These are phyloP conservation scores for Arabidopsis hybrid DNA, from an alignment of 441 rosid genomes.

Conservation along the genomic window DNA sequence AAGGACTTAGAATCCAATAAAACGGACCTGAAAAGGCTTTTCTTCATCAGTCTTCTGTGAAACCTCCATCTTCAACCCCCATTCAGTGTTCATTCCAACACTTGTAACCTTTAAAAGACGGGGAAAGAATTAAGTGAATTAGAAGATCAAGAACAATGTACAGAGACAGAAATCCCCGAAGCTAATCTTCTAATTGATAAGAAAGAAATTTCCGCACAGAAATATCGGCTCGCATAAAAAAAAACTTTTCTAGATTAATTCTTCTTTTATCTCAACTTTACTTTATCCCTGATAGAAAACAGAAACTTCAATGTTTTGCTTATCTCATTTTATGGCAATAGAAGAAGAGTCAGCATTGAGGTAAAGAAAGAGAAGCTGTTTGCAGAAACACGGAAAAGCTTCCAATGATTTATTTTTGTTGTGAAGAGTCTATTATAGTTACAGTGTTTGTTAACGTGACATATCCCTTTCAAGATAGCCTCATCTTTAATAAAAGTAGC, in stretches of 20 bases:
- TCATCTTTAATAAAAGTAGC: neutral
- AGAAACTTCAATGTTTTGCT: neutral
- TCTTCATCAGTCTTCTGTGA: slow-evolving; percentile 84
- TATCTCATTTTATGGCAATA: neutral
- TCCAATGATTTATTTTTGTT: neutral
- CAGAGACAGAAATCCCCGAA: neutral
- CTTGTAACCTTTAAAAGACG: slow-evolving; percentile 71
- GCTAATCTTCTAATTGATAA: neutral
- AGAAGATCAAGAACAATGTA: slow-evolving; percentile 4
- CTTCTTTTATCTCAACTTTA: neutral
- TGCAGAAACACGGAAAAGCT: neutral
- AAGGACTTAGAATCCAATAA: slow-evolving; percentile 8
- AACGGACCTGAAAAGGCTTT: slow-evolving; percentile 85
- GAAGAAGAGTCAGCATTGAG: neutral
- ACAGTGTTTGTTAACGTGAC: too few relatives aligned
- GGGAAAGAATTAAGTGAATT: slow-evolving; percentile 13
- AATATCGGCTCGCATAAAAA: neutral
- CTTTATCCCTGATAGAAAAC: neutral
- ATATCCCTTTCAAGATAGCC: neutral
- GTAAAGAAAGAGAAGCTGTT: neutral
- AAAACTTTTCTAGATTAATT: neutral
- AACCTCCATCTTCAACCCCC: slow-evolving; percentile 80
- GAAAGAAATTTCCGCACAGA: neutral
- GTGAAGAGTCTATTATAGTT: too few relatives aligned
- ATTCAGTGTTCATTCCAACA: slow-evolving; percentile 89